These are phyloP conservation scores for Oryza rufipogon DNA, from an alignment of 176 grass and related monocot genomes.

Conservation along the genomic window DNA sequence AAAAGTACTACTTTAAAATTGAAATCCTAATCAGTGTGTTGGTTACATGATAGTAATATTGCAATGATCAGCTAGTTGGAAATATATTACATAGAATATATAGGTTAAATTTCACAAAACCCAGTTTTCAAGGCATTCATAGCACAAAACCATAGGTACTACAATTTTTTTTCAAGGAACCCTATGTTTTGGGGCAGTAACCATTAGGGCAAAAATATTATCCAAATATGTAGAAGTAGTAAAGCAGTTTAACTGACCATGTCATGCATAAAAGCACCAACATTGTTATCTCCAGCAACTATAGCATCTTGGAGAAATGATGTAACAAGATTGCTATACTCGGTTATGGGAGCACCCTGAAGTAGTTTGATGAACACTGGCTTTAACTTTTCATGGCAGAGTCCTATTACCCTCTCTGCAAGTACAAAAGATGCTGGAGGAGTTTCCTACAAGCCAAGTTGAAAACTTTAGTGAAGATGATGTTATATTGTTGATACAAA, in stretches of 20 bases:
- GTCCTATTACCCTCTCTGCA: slow-evolving; percentile 61
- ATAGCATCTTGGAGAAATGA: slow-evolving; percentile 53
- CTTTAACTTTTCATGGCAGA: slow-evolving; percentile 68
- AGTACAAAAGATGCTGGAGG: slow-evolving; percentile 52
- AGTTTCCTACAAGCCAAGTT: slow-evolving; percentile 51
- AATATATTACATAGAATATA: neutral
- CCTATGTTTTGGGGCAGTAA: no score
- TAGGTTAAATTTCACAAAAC: neutral
- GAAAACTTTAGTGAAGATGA: slow-evolving; percentile 27
- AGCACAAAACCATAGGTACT: no score
- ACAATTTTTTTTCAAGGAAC: no score
- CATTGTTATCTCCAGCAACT: slow-evolving; percentile 43
- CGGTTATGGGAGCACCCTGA: slow-evolving; percentile 43
- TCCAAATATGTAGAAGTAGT: neutral
- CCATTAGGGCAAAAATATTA: no score
- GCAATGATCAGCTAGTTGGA: no score
- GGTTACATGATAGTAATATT: neutral
- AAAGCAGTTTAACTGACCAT: slow-evolving; percentile 51
- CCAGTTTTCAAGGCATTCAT: neutral
- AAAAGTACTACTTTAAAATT: slow-evolving; percentile 54
- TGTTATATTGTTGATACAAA: slow-evolving; percentile 12
- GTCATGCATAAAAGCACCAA: slow-evolving; percentile 45
- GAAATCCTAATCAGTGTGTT: slow-evolving; percentile 34
- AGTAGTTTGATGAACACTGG: slow-evolving; percentile 51
- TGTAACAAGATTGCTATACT: slow-evolving; percentile 51